Evolutionary conservation across 805 yeast species (phyloP), one percentile per base, ranked within the genome.

Genomic region (Saccharomycopsis sp.): DNA sequence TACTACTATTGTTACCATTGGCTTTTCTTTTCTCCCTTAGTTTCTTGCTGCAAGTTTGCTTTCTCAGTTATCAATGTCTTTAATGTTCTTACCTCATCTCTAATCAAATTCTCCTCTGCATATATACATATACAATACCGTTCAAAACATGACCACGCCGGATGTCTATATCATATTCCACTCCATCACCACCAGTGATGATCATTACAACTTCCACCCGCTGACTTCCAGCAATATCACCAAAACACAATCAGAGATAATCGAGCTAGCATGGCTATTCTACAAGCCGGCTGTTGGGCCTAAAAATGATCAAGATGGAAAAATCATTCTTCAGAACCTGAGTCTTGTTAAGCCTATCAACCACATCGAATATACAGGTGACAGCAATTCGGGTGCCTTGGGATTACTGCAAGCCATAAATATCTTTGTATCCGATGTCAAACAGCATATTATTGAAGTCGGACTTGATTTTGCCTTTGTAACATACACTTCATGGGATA

Each of bases 141-240:
- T 29, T 29, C 38, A 5, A 29, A 29, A 29, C 38, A 29, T 29
- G 38, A 7, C 38, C 38, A 29, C 19, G 8, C 47, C 58, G n/a
- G 86, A 83, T 66, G 72, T 78, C 55, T 85, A 80, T 68, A 81
- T 86, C 64, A 83, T 83, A 57, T 72, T 85, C 52, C 83, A 84
- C 61, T 72, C 85, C 47, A 78, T 83, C 56, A 81, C 88, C 44
- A 85, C 91, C 20, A 81, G 86, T 63, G 90, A 85, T 66, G 89
- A 85, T 56, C 78, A 80, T 42, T 78, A 82, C 35, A 76, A 76
- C 34, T 78, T 29, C 38, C 38, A 29, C 38, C 38, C 38, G 5
- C 38, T 29, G 38, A 12, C 38, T 29, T 5, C 80, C 64, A 79
- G 82, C 54, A 73, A 84, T 35, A 44, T 54, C n/a, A 52, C n/a